A percentile compares a stretch with the other conserved stretches of the same genome.
Conservation (phyloP, 176 grass and related monocot genomes). For the Poa pratensis region DNA sequence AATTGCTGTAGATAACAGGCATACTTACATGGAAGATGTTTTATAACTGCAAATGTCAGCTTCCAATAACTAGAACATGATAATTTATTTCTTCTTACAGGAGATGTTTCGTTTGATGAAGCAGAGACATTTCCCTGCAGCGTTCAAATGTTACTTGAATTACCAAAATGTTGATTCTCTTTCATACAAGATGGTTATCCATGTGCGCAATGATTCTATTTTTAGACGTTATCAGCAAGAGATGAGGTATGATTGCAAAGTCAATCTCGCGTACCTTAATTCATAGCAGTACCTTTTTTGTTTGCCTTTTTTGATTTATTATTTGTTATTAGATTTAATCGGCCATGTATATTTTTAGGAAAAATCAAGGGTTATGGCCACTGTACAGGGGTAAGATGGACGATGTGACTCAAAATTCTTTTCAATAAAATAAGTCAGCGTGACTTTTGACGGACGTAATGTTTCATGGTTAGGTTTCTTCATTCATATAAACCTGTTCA, state of each 20-base stretch:
- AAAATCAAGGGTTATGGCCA: constrained; percentile 90
- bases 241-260: constrained; percentile 65
- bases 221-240: constrained; percentile 94
- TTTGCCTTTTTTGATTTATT: constrained; percentile 2
- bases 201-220: constrained; percentile 72
- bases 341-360: constrained; percentile 55
- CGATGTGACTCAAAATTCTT: constrained; percentile 19
- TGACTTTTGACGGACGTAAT: constrained; percentile 26
- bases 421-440: not conserved
- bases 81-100: constrained; percentile 58
- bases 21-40: too few relatives aligned
- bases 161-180: too few relatives aligned
- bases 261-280: not conserved
- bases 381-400: constrained; percentile 83
- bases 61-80: not conserved
- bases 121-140: constrained; percentile 65
- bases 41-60: not conserved
- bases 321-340: constrained; percentile 24
- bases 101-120: constrained; percentile 87
- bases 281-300: constrained; percentile 33
- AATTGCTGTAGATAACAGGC: not conserved
- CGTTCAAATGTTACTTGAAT: constrained; percentile 89
- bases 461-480: constrained; percentile 85
- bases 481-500: constrained; percentile 87
- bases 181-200: constrained; percentile 95